Evolutionary conservation across 2,329 filamentous ascomycete species (phyloP), one percentile per base, ranked within the genome.

Genomic region (Penicillium rolfsii): DNA sequence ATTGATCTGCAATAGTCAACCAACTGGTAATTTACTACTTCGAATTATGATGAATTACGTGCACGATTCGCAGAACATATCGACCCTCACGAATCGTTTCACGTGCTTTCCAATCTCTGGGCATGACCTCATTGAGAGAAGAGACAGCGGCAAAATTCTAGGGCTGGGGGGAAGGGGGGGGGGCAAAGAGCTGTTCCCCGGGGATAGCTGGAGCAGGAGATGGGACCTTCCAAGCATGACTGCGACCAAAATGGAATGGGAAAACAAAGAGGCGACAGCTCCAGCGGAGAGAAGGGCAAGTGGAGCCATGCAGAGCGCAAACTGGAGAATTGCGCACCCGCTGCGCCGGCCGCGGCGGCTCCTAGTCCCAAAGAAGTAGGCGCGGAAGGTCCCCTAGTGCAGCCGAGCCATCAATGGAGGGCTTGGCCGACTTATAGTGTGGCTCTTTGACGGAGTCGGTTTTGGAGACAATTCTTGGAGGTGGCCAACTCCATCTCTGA

Each of bases 311-410:
- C 50, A 53, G 26, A 26, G 38, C n/a, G 22, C 52, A 41, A 55
- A 16, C 55, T 52, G 66, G 66, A 66, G 61, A 70, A 70, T 73
- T 66, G 66, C 65, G 61, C 59, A 64, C 63, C 66, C 67, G 65
- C 60, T 61, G 59, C 67, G 63, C 50, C 24, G 35, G 69, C 64
- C 66, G 67, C 19, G 70, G 67, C 66, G 67, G 66, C 64, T 70
- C 52, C 67, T 68, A 65, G 65, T 62, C 59, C 53, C 45, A 55
- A 50, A 35, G 35, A 48, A 63, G 55, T 52, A 12, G 57, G 58
- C 67, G 66, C 64, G 65, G 66, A 70, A 69, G 59, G 58, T 61
- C 65, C 58, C 59, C 64, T 43, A 59, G 35, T 19, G 57, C 58
- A 63, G 60, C 67, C 61, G 64, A 63, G 58, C 45, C 28, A 54